A percentile compares a stretch with the other conserved stretches of the same genome.
Conservation (phyloP, 192 early-diverging fungal species). For the Dimargaris xerosporica region DNA sequence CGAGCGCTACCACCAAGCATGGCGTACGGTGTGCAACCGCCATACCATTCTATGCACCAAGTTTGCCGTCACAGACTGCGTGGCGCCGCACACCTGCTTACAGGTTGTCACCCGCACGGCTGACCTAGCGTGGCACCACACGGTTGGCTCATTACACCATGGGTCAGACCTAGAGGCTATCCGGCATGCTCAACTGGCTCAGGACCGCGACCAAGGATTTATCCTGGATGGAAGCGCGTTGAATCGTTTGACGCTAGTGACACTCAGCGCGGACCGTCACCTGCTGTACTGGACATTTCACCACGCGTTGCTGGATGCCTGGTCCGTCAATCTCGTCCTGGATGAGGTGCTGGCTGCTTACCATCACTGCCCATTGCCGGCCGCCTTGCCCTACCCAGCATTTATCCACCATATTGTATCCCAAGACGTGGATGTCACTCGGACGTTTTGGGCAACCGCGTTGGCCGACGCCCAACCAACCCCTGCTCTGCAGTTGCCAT, state of each 20-base stretch:
- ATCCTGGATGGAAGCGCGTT: not conserved
- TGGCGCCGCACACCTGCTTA: too few relatives aligned
- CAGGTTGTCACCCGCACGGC: too few relatives aligned
- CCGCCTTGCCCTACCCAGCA: not conserved
- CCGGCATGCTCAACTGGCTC: not conserved
- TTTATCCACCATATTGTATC: not conserved
- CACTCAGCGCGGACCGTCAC: not conserved
- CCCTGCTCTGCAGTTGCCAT: not conserved
- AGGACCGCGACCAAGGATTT: not conserved
- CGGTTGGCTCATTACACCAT: too few relatives aligned
- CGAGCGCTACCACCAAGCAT: not conserved
- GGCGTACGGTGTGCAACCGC: not conserved
- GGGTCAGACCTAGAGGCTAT: not conserved
- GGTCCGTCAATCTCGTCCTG: not conserved
- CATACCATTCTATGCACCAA: conserved; percentile 10
- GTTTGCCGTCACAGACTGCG: not conserved
- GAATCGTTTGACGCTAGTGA: not conserved
- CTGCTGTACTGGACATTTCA: not conserved
- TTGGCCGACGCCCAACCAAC: not conserved
- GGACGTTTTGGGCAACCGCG: not conserved
- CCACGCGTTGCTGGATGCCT: conserved; percentile 5
- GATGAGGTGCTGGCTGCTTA: not conserved
- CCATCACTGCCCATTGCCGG: not conserved
- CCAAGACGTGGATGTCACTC: not conserved
- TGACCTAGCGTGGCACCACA: too few relatives aligned